Conservation (phyloP, 805 yeast species). For the Candida multigemmis region DNA sequence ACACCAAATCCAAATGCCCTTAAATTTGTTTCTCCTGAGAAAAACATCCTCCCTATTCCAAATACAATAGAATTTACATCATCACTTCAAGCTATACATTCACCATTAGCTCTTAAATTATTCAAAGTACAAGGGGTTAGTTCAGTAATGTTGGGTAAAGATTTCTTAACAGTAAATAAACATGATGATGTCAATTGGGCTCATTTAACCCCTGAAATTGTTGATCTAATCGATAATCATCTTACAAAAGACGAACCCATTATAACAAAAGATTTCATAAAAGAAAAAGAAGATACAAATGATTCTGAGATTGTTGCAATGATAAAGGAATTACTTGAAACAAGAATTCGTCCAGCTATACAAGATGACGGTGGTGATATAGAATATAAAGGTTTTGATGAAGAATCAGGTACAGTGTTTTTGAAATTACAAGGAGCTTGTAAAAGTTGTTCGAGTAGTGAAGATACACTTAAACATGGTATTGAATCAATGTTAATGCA, state of each 20-base stretch:
- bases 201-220: slow-evolving; percentile 43
- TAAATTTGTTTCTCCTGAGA: slow-evolving; percentile 48
- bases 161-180: slow-evolving; percentile 66
- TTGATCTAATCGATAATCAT: slow-evolving; percentile 50
- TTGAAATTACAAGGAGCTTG: slow-evolving; percentile 94
- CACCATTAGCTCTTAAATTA: slow-evolving; percentile 55
- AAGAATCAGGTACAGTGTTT: slow-evolving; percentile 78
- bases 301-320: slow-evolving; percentile 68
- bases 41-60: slow-evolving; percentile 36
- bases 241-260: slow-evolving; percentile 32
- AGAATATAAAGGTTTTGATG: slow-evolving; percentile 78
- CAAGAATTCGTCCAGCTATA: slow-evolving; percentile 94
- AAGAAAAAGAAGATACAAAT: slow-evolving; percentile 37
- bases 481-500: slow-evolving; percentile 96
- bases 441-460: slow-evolving; percentile 83
- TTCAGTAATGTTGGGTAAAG: slow-evolving; percentile 65
- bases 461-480: slow-evolving; percentile 89
- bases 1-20: slow-evolving; percentile 76
- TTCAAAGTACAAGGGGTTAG: slow-evolving; percentile 58
- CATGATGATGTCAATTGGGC: slow-evolving; percentile 57
- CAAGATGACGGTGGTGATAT: slow-evolving; percentile 99
- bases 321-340: slow-evolving; percentile 87
- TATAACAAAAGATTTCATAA: slow-evolving; percentile 30
- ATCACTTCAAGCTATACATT: slow-evolving; percentile 44
- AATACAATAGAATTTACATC: slow-evolving; percentile 46